A percentile compares a stretch with the other conserved stretches of the same genome.
Conservation (phyloP, 345 rosid genomes). For the Erodium maritimum region DNA sequence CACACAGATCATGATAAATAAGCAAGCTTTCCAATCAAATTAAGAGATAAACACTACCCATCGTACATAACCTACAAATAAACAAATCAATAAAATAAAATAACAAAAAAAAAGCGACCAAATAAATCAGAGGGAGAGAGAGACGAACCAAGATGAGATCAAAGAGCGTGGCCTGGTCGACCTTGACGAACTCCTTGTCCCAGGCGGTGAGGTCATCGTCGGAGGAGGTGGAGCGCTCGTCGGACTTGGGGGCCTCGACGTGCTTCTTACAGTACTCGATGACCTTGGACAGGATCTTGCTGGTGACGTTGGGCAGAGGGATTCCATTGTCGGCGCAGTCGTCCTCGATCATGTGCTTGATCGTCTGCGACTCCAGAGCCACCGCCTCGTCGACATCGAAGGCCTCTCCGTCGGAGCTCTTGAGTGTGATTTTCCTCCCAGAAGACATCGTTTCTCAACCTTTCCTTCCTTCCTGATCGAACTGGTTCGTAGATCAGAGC, state of each 20-base stretch:
- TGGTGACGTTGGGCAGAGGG: conserved; percentile 5
- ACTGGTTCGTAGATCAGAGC: too few species aligned
- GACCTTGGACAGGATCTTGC: neutral
- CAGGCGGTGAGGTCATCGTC: neutral
- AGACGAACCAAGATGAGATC: neutral
- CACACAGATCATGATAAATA: too few species aligned
- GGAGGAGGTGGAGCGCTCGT: neutral
- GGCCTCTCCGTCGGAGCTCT: conserved; percentile 5
- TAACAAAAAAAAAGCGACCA: too few species aligned
- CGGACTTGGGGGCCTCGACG: neutral
- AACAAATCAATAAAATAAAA: too few species aligned
- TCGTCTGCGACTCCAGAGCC: conserved; percentile 7
- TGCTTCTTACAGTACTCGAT: conserved; percentile 7
- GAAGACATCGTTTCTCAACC: too few species aligned
- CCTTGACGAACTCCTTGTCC: conserved; percentile 1
- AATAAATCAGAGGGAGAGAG: neutral
- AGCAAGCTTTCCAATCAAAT: too few species aligned
- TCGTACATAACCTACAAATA: too few species aligned
- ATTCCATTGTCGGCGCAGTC: neutral
- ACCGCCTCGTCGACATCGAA: conserved; percentile 8
- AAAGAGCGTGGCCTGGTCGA: conserved; percentile 1
- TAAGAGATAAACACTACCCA: too few species aligned
- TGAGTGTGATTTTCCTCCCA: neutral
- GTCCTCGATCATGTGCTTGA: neutral
- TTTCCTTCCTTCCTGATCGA: too few species aligned